A percentile compares a stretch with the other conserved stretches of the same genome.
These are phyloP conservation scores for Ceratocystis destructans DNA, from an alignment of 2,329 filamentous ascomycete species.

Conservation along the genomic window DNA sequence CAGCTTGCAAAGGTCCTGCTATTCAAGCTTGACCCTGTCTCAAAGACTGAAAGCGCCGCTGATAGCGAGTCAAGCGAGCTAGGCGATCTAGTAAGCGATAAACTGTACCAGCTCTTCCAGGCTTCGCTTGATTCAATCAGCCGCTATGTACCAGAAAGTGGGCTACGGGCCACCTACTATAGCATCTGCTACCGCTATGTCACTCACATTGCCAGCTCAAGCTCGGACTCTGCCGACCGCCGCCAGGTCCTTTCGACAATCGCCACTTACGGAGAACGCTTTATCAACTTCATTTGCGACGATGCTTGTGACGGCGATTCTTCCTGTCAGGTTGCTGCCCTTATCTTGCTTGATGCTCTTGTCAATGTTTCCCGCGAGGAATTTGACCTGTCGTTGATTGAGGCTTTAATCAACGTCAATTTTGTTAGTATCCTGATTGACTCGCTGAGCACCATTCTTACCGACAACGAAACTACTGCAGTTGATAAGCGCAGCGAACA, in stretches of 20 bases:
- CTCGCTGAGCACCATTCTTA: slow-evolving; percentile 62
- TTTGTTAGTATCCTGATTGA: slow-evolving; percentile 85
- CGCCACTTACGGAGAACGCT: slow-evolving; percentile 52
- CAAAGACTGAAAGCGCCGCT: slow-evolving; percentile 21
- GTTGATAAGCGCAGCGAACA: slow-evolving; percentile 30
- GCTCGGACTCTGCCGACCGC: slow-evolving; percentile 30
- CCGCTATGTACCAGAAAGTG: slow-evolving; percentile 54
- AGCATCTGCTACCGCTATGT: slow-evolving; percentile 82
- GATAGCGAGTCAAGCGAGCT: slow-evolving; percentile 27
- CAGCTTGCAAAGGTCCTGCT: slow-evolving; percentile 60
- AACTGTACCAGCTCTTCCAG: slow-evolving; percentile 83
- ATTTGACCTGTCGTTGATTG: slow-evolving; percentile 59
- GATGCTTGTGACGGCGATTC: slow-evolving; percentile 79
- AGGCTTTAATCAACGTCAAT: slow-evolving; percentile 70
- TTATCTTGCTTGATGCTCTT: slow-evolving; percentile 69
- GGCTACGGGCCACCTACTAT: slow-evolving; percentile 74
- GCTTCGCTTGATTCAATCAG: slow-evolving; percentile 68
- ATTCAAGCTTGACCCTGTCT: slow-evolving; percentile 49
- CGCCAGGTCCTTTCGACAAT: slow-evolving; percentile 60
- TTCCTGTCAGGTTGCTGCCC: slow-evolving; percentile 67
- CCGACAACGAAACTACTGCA: slow-evolving; percentile 38
- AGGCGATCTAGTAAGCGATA: slow-evolving; percentile 70
- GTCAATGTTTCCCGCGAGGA: slow-evolving; percentile 61
- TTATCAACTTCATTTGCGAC: slow-evolving; percentile 80
- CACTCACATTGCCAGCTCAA: slow-evolving; percentile 47